Conservation (phyloP, 805 yeast species). For the Cyberlindnera maritima region DNA sequence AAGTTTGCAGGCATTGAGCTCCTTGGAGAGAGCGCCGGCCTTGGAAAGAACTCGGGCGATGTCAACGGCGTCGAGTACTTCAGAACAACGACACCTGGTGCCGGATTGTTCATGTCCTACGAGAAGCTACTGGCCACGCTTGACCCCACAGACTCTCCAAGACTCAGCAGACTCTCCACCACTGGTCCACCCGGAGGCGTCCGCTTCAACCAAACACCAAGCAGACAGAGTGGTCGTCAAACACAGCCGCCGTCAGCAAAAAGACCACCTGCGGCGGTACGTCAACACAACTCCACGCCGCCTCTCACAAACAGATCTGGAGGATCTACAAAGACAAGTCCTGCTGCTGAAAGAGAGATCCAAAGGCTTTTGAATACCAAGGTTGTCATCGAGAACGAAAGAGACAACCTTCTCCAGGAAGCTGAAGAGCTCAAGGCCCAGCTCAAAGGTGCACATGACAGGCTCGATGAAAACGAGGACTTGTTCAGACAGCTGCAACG, state of each 20-base stretch:
- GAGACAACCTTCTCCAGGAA: constrained; percentile 41
- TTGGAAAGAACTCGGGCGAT: constrained; percentile 87
- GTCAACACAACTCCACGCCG: constrained; percentile 11
- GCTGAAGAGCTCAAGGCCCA: constrained; percentile 9
- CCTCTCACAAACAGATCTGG: constrained; percentile 4
- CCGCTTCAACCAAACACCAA: constrained; percentile 19
- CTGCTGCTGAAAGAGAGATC: constrained; percentile 19
- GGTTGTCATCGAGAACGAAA: constrained; percentile 20
- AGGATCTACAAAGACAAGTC: constrained; percentile 1
- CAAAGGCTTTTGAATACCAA: constrained; percentile 20
- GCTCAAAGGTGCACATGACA: constrained; percentile 23
- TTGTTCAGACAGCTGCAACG: constrained; percentile 15
- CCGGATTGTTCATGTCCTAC: constrained; percentile 75
- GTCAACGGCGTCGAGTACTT: constrained; percentile 73
- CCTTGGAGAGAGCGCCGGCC: constrained; percentile 54
- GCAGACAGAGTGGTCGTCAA: constrained; percentile 5
- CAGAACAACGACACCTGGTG: constrained; percentile 53
- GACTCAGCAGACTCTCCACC: constrained; percentile 4
- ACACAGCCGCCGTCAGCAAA: constrained; percentile 9
- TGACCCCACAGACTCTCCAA: constrained; percentile 20
- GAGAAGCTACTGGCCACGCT: constrained; percentile 33
- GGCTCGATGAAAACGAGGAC: constrained; percentile 23
- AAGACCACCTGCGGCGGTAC: neutral
- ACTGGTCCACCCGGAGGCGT: constrained; percentile 10
- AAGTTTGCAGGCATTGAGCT: constrained; percentile 86